Percentiles rank a stretch among this genome's conserved stretches.
Conservation (phyloP, 163 green algal species). For the Prototheca cutis region DNA sequence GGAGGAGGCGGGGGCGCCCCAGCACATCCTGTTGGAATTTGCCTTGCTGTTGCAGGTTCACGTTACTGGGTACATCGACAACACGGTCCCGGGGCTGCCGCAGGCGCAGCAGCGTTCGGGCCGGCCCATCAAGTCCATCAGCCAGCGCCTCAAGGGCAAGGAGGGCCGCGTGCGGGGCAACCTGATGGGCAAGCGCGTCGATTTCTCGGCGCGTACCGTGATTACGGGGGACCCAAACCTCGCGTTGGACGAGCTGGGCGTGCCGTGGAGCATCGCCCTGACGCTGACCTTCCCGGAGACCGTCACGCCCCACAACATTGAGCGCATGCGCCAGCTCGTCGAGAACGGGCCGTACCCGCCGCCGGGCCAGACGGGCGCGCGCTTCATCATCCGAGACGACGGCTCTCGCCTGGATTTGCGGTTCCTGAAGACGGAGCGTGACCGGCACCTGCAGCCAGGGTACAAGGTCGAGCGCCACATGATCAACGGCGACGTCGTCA, state of each 20-base stretch:
- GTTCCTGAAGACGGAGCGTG: constrained; percentile 66
- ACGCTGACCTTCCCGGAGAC: constrained; percentile 98
- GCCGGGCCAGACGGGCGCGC: constrained; percentile 89
- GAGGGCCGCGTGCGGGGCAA: constrained; percentile 93
- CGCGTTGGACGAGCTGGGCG: constrained; percentile 93
- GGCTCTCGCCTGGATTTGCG: constrained; percentile 58
- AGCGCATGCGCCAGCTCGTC: constrained; percentile 78
- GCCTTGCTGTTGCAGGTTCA: constrained; percentile 67
- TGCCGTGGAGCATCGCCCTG: constrained; percentile 93
- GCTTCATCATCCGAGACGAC: constrained; percentile 90
- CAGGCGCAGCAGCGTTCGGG: constrained; percentile 33
- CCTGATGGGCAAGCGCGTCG: constrained; percentile 99
- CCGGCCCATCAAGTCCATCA: constrained; percentile 93
- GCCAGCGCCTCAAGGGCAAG: constrained; percentile 87
- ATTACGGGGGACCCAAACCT: constrained; percentile 96
- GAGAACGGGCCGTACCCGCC: constrained; percentile 91
- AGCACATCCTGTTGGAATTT: constrained; percentile 87
- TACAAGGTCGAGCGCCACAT: constrained; percentile 96
- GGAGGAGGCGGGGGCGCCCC: constrained; percentile 76
- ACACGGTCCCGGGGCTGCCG: constrained; percentile 82
- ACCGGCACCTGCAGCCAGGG: constrained; percentile 78
- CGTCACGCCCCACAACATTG: constrained; percentile 88
- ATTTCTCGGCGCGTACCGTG: constrained; percentile 94
- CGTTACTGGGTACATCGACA: constrained; percentile 96
- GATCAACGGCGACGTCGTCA: constrained; percentile 88